phyloP scores from a whole-genome alignment of 352 stramenopile genomes.

The Peronospora belbahrii region DNA sequence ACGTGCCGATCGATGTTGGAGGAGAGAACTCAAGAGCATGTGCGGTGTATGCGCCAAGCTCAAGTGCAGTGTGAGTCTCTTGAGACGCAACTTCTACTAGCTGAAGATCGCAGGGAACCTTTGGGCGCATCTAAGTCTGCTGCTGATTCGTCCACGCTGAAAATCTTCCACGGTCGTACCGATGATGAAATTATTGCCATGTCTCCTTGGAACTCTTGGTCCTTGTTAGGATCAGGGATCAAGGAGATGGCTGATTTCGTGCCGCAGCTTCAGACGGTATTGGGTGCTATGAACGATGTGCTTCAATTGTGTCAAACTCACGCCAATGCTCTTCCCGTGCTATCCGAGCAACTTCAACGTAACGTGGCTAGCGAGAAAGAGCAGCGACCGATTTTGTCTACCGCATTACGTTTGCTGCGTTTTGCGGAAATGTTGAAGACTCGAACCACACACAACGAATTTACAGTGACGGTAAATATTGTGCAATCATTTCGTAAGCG shows the following conservation, averaged over 20 bases:
- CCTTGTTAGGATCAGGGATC: conserved; percentile 13
- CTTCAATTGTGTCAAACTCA: conserved; percentile 37
- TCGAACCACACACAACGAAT: conserved; percentile 5
- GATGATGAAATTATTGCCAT: conserved; percentile 11
- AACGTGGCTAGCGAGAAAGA: conserved; percentile 3
- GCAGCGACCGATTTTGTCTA: conserved; percentile 3
- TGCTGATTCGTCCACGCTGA: not conserved
- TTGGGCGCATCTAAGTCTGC: not conserved
- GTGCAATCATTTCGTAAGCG: conserved; percentile 25
- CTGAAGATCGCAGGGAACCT: conserved; percentile 9
- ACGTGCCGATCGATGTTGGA: conserved; percentile 9
- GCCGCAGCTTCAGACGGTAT: conserved; percentile 31
- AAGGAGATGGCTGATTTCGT: conserved; percentile 34
- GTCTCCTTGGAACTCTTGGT: conserved; percentile 9
- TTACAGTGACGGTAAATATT: conserved; percentile 10
- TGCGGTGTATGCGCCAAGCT: not conserved
- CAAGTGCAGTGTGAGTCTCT: conserved; percentile 12
- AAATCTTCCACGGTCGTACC: conserved; percentile 13
- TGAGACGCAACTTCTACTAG: conserved; percentile 16
- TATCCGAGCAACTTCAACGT: conserved; percentile 21
- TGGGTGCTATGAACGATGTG: conserved; percentile 21
- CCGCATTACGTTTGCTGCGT: conserved; percentile 18
- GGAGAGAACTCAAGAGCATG: conserved; percentile 8
- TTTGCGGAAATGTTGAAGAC: conserved; percentile 16
- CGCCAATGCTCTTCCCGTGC: conserved; percentile 12